A percentile compares a stretch with the other conserved stretches of the same genome.
These are phyloP conservation scores for Pichia sp. DNA, from an alignment of 1,139 yeast genomes.

Conservation along the genomic window DNA sequence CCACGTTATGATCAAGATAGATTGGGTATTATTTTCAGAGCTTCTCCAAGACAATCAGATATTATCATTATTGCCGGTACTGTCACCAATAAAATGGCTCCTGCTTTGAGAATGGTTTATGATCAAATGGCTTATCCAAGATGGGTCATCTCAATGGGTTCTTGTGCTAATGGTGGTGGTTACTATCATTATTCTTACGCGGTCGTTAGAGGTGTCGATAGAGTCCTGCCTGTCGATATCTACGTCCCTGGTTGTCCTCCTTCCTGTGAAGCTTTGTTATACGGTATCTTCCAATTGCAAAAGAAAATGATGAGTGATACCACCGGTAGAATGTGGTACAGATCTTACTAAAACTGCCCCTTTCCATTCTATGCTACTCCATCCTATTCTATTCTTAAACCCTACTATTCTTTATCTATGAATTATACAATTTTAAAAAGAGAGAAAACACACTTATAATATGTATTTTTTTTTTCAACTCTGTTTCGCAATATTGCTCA, in stretches of 20 bases:
- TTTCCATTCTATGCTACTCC: background rate
- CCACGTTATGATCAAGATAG: slow-evolving; percentile 93
- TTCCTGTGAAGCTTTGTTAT: slow-evolving; percentile 84
- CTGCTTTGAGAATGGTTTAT: slow-evolving; percentile 86
- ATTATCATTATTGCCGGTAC: slow-evolving; percentile 93
- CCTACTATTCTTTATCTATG: background rate
- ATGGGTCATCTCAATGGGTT: slow-evolving; percentile 89
- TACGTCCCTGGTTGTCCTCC: slow-evolving; percentile 96
- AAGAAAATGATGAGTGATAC: slow-evolving; percentile 82
- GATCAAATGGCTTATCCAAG: slow-evolving; percentile 95
- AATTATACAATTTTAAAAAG: background rate
- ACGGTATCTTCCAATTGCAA: slow-evolving; percentile 82
- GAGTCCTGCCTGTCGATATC: slow-evolving; percentile 82
- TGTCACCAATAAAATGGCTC: slow-evolving; percentile 88
- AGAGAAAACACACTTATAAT: background rate
- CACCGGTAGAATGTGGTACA: slow-evolving; percentile 81
- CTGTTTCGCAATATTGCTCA: slow-evolving; percentile 17
- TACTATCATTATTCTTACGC: slow-evolving; percentile 87
- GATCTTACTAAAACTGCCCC: slow-evolving; percentile 30
- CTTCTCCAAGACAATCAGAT: slow-evolving; percentile 90
- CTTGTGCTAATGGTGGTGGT: slow-evolving; percentile 94
- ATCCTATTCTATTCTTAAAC: background rate
- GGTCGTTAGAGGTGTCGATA: slow-evolving; percentile 85
- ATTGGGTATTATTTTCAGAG: slow-evolving; percentile 88
- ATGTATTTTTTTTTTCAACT: background rate